These are phyloP conservation scores for Chaetomiaceae sp. DNA, from an alignment of 2,329 filamentous ascomycete species.

Conservation along the genomic window DNA sequence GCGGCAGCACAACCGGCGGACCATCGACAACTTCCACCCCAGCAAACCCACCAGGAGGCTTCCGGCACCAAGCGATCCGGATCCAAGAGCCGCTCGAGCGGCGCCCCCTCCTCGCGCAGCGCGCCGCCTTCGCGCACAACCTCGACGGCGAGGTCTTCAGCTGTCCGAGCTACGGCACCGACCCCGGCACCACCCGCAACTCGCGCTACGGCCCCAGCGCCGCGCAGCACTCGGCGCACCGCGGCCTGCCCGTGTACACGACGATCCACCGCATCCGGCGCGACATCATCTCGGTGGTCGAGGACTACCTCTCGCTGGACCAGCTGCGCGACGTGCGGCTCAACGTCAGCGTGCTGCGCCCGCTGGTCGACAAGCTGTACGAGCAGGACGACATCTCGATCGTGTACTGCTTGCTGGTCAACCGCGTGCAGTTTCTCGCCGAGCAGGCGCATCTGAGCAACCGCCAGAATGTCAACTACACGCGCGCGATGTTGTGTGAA, in stretches of 20 bases:
- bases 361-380: slow-evolving; percentile 77
- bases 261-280: slow-evolving; percentile 68
- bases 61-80: slow-evolving; percentile 13
- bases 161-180: slow-evolving; percentile 29
- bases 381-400: slow-evolving; percentile 74
- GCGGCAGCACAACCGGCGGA: too few species aligned
- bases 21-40: too few species aligned
- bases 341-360: slow-evolving; percentile 72
- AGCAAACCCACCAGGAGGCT: neutral
- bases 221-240: slow-evolving; percentile 44
- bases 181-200: slow-evolving; percentile 13
- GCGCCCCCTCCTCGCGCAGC: slow-evolving; percentile 29
- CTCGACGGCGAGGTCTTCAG: slow-evolving; percentile 42
- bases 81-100: slow-evolving; percentile 24
- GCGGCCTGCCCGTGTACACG: slow-evolving; percentile 64
- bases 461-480: slow-evolving; percentile 74
- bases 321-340: slow-evolving; percentile 76
- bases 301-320: slow-evolving; percentile 60
- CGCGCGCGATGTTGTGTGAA: slow-evolving; percentile 72
- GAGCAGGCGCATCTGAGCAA: slow-evolving; percentile 71
- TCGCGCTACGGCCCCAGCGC: too few species aligned
- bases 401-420: slow-evolving; percentile 78
- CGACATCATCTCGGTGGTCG: slow-evolving; percentile 57
- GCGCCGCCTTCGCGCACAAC: slow-evolving; percentile 32
- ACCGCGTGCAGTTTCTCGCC: slow-evolving; percentile 70